phyloP scores from a whole-genome alignment of 83 land plant species.

The Picea engelmannii region DNA sequence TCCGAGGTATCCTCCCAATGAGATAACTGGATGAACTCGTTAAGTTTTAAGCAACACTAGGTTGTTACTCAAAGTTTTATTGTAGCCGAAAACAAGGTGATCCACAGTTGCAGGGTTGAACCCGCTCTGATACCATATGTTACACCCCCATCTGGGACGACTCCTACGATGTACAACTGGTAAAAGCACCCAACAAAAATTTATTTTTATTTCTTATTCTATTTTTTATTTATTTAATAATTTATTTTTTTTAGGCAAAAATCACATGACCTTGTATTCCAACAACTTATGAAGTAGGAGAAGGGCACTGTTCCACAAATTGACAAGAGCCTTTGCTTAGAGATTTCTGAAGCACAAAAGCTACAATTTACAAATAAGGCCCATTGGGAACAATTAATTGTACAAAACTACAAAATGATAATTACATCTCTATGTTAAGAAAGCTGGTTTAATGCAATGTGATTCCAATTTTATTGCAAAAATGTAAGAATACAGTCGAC shows the following conservation, averaged over 20 bases:
- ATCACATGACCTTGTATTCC: not conserved
- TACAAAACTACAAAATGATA: constrained; percentile 6
- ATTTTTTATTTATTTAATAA: no score
- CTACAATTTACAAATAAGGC: constrained; percentile 7
- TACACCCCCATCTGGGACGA: no score
- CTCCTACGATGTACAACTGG: no score
- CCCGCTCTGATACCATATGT: no score
- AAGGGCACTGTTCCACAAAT: not conserved
- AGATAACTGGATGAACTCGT: no score
- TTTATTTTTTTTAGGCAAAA: not conserved
- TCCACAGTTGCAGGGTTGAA: no score
- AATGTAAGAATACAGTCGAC: constrained; percentile 8
- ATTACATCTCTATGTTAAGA: not conserved
- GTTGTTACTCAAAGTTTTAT: no score
- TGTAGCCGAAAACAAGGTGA: no score
- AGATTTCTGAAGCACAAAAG: not conserved
- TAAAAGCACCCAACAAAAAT: no score
- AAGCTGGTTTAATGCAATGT: not conserved
- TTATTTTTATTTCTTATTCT: no score
- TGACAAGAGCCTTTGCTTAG: not conserved
- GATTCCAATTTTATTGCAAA: not conserved
- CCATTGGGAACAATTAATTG: not conserved
- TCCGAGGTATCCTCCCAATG: no score
- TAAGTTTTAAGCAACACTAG: no score
- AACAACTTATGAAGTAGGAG: not conserved